These are phyloP conservation scores for Niveomyces coronatus DNA, from an alignment of 2,329 filamentous ascomycete genomes.

Conservation along the genomic window DNA sequence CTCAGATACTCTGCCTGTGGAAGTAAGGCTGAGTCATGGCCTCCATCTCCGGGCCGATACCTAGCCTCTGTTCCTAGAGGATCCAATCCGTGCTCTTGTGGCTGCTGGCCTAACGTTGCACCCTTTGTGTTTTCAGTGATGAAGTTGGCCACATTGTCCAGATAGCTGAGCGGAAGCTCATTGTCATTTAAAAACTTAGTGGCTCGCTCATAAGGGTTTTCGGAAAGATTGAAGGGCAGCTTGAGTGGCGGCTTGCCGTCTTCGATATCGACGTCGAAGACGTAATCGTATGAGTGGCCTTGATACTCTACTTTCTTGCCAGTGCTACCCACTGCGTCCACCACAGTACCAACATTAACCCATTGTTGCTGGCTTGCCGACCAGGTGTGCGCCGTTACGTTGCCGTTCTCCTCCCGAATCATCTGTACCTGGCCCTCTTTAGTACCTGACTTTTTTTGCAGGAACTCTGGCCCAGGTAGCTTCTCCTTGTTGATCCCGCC, in stretches of 20 bases:
- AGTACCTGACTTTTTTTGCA: slow-evolving; percentile 72
- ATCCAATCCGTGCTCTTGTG: slow-evolving; percentile 43
- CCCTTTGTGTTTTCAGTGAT: slow-evolving; percentile 85
- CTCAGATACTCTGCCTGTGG: slow-evolving; percentile 72
- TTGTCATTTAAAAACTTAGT: slow-evolving; percentile 86
- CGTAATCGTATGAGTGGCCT: slow-evolving; percentile 87
- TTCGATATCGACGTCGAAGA: slow-evolving; percentile 94
- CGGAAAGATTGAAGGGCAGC: slow-evolving; percentile 83
- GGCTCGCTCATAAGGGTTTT: slow-evolving; percentile 87
- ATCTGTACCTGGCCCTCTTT: slow-evolving; percentile 95
- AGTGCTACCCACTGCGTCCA: slow-evolving; percentile 76
- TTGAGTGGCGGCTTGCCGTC: slow-evolving; percentile 89
- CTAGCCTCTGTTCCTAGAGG: slow-evolving; percentile 69
- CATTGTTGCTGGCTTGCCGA: slow-evolving; percentile 61
- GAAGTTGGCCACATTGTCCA: slow-evolving; percentile 88
- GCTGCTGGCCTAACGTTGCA: slow-evolving; percentile 61
- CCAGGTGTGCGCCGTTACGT: slow-evolving; percentile 82
- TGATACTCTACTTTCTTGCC: slow-evolving; percentile 67
- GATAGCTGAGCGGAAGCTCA: slow-evolving; percentile 74
- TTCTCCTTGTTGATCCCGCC: slow-evolving; percentile 85
- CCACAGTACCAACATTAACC: slow-evolving; percentile 88
- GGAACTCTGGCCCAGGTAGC: slow-evolving; percentile 77
- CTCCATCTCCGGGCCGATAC: slow-evolving; percentile 61
- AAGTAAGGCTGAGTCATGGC: slow-evolving; percentile 46
- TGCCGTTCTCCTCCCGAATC: slow-evolving; percentile 73